Base-by-base conservation (phyloP, 345 rosid species). In the Kandelia obovata region DNA sequence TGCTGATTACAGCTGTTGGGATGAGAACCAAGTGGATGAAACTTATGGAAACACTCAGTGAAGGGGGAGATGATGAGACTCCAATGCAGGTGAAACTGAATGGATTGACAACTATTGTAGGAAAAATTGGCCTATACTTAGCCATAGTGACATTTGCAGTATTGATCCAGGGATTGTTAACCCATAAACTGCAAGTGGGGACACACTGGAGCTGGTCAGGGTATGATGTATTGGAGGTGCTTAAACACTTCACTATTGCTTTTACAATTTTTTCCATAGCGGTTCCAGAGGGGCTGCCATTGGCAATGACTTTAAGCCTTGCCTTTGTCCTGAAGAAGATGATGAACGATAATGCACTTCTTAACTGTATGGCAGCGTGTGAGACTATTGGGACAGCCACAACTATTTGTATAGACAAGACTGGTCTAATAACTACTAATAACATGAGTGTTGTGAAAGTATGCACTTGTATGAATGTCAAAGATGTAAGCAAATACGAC, bases 361-460 rank as follows among this genome's bases (percentile, higher is more conserved):
- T 93, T n/a, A 77, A 96, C 4, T 96, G 91, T 74, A 80, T 93
- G 61, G 98, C 97, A 3, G 98, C 97, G 61, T 93, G 98, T 70
- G 97, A 90, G 81, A 90, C 98, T 5, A 89, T 93, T 97, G 98
- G 98, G 58, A 89, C 97, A 15, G 96, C 96, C 20, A 91, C 98
- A 1, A 91, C 81, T 7, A 93, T 93, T 61, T 93, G 97, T 53
- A 93, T 92, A 7, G 98, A 93, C 68, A 93, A 93, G 76, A 93
- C 97, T 0, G 98, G 97, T 31, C 88, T 96, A 15, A 84, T 91
- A 25, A 93, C 98, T 10, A 91, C 96, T 19, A 93, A 93, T 78
- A 96, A 74, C 65, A 89, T 93, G 97, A 89, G 96, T 0, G 96
- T 93, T 0, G 94, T 88, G 70, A 91, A 89, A 81, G 84, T 96